Evolutionary conservation across 2,329 filamentous ascomycete species (phyloP).

Genomic region (Claviceps humidiphila): DNA sequence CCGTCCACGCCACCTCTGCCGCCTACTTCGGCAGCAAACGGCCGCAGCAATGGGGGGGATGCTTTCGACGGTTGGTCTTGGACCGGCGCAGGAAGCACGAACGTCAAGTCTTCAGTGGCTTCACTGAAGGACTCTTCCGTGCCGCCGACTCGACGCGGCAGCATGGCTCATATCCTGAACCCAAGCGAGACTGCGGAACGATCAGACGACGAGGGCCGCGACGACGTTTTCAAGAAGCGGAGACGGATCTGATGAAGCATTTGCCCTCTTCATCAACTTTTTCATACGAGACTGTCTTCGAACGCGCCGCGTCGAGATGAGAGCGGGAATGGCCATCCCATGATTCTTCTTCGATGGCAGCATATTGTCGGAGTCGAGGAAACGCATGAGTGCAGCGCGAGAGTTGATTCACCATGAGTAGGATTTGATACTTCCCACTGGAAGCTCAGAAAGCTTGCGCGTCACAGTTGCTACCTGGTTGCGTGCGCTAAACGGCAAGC

Average conservation of each 20-base stretch:
- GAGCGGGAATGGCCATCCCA: no score
- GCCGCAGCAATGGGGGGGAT: slow-evolving; percentile 23
- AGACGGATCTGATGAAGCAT: slow-evolving; percentile 39
- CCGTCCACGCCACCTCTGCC: slow-evolving; percentile 39
- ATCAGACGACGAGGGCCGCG: slow-evolving; percentile 39
- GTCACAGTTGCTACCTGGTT: not conserved
- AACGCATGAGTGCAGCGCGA: not conserved
- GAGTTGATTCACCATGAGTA: not conserved
- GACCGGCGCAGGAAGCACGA: slow-evolving; percentile 34
- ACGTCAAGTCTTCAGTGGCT: slow-evolving; percentile 32
- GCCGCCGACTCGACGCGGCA: slow-evolving; percentile 42
- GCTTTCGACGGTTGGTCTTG: slow-evolving; percentile 44
- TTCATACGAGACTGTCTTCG: not conserved
- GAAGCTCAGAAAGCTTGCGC: not conserved
- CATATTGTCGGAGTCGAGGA: no score
- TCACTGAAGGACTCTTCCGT: slow-evolving; percentile 39
- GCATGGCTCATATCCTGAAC: slow-evolving; percentile 52
- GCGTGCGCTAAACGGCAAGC: not conserved
- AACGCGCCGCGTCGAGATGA: not conserved
- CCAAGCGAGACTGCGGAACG: slow-evolving; percentile 43
- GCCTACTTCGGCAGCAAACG: slow-evolving; percentile 29
- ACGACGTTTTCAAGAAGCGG: slow-evolving; percentile 47
- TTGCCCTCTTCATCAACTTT: not conserved
- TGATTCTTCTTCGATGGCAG: no score
- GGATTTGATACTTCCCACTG: not conserved